Percentiles rank a stretch among this genome's conserved stretches.
These are phyloP conservation scores for Clarkia xantiana DNA, from an alignment of 345 rosid genomes.

Conservation along the genomic window DNA sequence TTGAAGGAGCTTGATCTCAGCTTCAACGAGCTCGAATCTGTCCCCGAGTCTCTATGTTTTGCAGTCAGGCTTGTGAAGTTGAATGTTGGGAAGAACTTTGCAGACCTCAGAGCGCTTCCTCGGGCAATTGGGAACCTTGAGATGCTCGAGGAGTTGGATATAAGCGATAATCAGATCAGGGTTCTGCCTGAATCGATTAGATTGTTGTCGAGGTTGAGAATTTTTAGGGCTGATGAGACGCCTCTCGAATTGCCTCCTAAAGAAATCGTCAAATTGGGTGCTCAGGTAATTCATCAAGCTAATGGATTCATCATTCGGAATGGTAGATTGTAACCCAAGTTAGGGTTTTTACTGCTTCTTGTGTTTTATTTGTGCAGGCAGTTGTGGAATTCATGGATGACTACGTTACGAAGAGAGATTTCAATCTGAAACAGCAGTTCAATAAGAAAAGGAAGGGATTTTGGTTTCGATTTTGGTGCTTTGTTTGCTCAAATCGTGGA, in stretches of 20 bases:
- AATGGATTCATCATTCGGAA: background rate
- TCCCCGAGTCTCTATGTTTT: slow-evolving; percentile 46
- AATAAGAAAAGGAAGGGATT: slow-evolving; percentile 19
- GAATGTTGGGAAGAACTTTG: slow-evolving; percentile 50
- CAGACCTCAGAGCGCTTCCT: slow-evolving; percentile 50
- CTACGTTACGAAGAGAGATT: slow-evolving; percentile 17
- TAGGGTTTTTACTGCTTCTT: no score
- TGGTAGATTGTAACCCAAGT: no score
- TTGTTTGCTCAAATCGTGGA: background rate
- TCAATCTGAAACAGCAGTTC: slow-evolving; percentile 13
- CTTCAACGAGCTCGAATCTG: slow-evolving; percentile 48
- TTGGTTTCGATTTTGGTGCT: slow-evolving; percentile 14
- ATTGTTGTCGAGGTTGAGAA: slow-evolving; percentile 29
- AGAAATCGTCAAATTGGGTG: slow-evolving; percentile 30
- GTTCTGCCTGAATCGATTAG: slow-evolving; percentile 42
- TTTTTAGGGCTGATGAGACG: slow-evolving; percentile 39
- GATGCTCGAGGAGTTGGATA: slow-evolving; percentile 60
- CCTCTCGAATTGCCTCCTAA: slow-evolving; percentile 54
- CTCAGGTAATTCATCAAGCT: slow-evolving; percentile 35
- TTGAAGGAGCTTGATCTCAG: slow-evolving; percentile 51
- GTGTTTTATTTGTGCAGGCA: slow-evolving; percentile 18
- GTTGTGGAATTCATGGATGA: slow-evolving; percentile 41
- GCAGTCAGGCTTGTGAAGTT: slow-evolving; percentile 33
- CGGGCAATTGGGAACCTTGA: slow-evolving; percentile 51
- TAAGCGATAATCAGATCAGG: slow-evolving; percentile 47